Percentiles rank a stretch among this genome's conserved stretches.
Evolutionary conservation across 768 basidiomycete genomes (phyloP).

Genomic region (Mycena albidolilacea): DNA sequence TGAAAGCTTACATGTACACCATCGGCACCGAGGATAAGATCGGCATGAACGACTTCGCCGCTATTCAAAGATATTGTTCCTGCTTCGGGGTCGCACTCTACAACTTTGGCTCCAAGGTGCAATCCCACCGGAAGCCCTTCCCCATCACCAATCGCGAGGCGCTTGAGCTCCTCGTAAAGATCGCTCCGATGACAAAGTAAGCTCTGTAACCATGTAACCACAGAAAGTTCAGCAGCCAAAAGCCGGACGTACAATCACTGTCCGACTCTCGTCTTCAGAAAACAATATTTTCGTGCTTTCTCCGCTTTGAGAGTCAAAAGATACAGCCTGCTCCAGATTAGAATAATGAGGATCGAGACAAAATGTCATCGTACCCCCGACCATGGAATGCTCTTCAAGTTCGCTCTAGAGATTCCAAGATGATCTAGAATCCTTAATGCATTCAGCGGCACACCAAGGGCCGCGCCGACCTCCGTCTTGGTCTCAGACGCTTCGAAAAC

Average conservation of each 20-base stretch:
- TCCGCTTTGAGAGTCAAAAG: slow-evolving; percentile 13
- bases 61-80: neutral
- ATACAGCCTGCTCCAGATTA: neutral
- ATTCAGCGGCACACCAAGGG: slow-evolving; percentile 25
- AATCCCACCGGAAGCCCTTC: neutral
- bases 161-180: slow-evolving; percentile 9
- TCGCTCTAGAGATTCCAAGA: slow-evolving; percentile 25
- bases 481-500: slow-evolving; percentile 29
- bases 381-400: slow-evolving; percentile 28
- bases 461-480: slow-evolving; percentile 37
- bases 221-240: neutral
- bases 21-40: slow-evolving; percentile 1
- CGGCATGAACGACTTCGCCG: neutral
- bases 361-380: slow-evolving; percentile 11
- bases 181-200: slow-evolving; percentile 27
- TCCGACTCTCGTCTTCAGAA: neutral
- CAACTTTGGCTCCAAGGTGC: neutral
- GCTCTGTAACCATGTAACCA: neutral
- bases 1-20: neutral
- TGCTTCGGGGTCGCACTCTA: neutral
- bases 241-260: neutral
- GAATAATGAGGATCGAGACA: neutral
- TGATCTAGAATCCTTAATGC: slow-evolving; percentile 24
- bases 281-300: slow-evolving; percentile 8
- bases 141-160: neutral